A percentile compares a stretch with the other conserved stretches of the same genome.
Conservation (phyloP, 768 basidiomycete genomes). For the Mycena venus region DNA sequence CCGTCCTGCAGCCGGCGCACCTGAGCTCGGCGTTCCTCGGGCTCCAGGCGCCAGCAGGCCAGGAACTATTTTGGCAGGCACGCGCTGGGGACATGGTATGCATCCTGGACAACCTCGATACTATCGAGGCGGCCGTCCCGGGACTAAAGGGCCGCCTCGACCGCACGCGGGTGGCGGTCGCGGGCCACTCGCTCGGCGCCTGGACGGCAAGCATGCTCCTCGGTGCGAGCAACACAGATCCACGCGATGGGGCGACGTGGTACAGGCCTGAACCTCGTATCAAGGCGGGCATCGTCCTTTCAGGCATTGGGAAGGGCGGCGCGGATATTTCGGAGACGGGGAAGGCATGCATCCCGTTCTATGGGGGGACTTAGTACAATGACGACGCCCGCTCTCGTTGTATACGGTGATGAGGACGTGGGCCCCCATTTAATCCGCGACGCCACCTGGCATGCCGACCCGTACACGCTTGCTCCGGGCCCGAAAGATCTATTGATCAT, state of each 20-base stretch:
- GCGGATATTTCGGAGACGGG: background rate
- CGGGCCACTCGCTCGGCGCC: background rate
- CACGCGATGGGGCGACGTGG: background rate
- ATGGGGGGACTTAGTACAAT: background rate
- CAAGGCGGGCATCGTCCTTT: background rate
- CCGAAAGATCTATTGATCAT: no score
- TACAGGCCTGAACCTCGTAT: background rate
- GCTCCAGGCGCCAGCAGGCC: no score
- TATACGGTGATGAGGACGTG: background rate
- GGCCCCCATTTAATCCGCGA: background rate
- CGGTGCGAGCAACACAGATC: background rate
- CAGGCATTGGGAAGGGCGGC: no score
- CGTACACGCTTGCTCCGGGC: no score
- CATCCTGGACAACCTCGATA: background rate
- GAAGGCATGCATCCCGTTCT: background rate
- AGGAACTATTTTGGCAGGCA: no score
- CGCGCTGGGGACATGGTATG: no score
- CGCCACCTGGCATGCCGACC: background rate
- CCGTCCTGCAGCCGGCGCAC: no score
- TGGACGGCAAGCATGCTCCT: conserved; percentile 1
- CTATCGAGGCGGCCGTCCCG: background rate
- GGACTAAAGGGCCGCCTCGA: background rate
- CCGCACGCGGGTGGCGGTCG: no score
- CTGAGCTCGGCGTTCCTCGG: no score
- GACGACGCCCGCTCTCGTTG: background rate